Conservation (phyloP, 805 yeast species). For the Blastobotrys peoriensis region DNA sequence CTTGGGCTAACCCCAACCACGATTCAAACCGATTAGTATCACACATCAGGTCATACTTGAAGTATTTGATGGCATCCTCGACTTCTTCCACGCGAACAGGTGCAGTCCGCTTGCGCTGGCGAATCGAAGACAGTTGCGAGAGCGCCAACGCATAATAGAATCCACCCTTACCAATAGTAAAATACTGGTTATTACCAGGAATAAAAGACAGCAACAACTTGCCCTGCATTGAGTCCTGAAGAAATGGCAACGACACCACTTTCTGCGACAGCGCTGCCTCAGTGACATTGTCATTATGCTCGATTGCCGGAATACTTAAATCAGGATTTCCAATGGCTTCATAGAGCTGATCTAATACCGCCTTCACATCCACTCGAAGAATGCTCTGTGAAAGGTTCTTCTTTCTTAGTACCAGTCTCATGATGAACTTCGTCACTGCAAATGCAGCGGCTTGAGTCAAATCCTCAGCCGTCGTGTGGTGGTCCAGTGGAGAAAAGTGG, state of each 20-base stretch:
- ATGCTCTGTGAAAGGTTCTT: slow-evolving; percentile 54
- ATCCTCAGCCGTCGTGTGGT: slow-evolving; percentile 40
- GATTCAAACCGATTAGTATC: slow-evolving; percentile 69
- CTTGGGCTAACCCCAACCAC: slow-evolving; percentile 80
- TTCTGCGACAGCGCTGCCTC: slow-evolving; percentile 38
- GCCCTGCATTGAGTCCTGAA: slow-evolving; percentile 21
- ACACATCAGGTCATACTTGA: slow-evolving; percentile 60
- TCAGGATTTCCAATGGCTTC: slow-evolving; percentile 65
- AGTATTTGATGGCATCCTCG: slow-evolving; percentile 61
- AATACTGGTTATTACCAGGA: slow-evolving; percentile 23
- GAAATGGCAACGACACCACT: slow-evolving; percentile 13
- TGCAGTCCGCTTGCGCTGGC: slow-evolving; percentile 65
- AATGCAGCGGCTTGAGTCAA: slow-evolving; percentile 40
- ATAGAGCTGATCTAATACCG: slow-evolving; percentile 62
- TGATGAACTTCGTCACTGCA: slow-evolving; percentile 40
- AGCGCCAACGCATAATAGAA: slow-evolving; percentile 67
- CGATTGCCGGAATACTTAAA: slow-evolving; percentile 16
- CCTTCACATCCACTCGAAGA: slow-evolving; percentile 66
- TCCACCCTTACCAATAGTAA: slow-evolving; percentile 44
- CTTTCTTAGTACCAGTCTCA: slow-evolving; percentile 49
- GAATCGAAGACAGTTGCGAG: slow-evolving; percentile 58
- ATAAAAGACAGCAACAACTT: slow-evolving; percentile 15
- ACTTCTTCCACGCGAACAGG: slow-evolving; percentile 80
- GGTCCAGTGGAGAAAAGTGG: slow-evolving; percentile 60
- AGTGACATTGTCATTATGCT: slow-evolving; percentile 38